phyloP scores from a whole-genome alignment of 2,329 filamentous ascomycete genomes.

The Ophioceras dolichostomum region DNA sequence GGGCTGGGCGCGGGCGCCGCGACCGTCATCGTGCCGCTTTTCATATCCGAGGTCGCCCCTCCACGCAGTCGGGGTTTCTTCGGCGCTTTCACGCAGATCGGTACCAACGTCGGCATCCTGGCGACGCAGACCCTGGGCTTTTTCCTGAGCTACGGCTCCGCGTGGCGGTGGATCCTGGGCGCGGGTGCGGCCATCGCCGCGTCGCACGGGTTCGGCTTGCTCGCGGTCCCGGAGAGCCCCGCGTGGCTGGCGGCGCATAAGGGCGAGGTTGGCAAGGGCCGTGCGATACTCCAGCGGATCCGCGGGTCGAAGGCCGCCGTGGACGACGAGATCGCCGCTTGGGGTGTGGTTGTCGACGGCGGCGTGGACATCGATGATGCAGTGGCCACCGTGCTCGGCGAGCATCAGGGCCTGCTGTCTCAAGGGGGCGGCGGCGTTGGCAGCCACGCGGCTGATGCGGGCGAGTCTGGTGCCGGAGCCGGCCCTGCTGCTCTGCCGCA shows the following conservation, averaged over 20 bases:
- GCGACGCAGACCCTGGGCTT: constrained; percentile 73
- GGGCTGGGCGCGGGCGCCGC: constrained; percentile 79
- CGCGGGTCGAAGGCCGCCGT: constrained; percentile 59
- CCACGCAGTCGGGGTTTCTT: constrained; percentile 66
- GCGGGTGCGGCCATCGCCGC: constrained; percentile 57
- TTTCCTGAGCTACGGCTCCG: constrained; percentile 66
- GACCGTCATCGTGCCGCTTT: constrained; percentile 87
- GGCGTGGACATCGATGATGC: constrained; percentile 7
- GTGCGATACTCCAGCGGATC: constrained; percentile 59
- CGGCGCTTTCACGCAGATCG: constrained; percentile 76
- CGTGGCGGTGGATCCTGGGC: constrained; percentile 77
- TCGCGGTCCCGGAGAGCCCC: constrained; percentile 76
- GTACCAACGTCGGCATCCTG: constrained; percentile 85
- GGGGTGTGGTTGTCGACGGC: constrained; percentile 32
- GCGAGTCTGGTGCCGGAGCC: neutral
- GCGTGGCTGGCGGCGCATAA: constrained; percentile 64
- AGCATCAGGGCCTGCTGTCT: constrained; percentile 59
- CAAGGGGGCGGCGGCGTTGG: no score
- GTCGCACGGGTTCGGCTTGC: constrained; percentile 56
- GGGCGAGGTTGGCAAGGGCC: constrained; percentile 48
- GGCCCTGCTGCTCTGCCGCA: constrained; percentile 2
- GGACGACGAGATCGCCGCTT: constrained; percentile 56
- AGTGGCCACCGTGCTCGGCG: constrained; percentile 19
- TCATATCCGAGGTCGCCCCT: constrained; percentile 85
- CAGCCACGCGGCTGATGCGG: constrained; percentile 14